Conservation (phyloP, 2,329 filamentous ascomycete genomes). For the Sporothrix euskadiensis region DNA sequence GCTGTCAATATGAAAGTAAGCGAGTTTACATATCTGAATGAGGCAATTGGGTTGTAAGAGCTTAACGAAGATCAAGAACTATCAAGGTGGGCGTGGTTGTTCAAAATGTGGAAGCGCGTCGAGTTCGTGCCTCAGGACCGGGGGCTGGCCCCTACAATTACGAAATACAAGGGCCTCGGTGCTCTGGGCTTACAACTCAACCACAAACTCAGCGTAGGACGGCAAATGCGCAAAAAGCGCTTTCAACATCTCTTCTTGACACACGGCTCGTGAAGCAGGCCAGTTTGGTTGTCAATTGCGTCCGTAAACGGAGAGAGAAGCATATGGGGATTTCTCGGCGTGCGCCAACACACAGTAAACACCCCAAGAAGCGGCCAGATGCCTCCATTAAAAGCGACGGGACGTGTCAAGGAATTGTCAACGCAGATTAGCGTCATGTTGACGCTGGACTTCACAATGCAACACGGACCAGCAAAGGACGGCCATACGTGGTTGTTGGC, state of each 20-base stretch:
- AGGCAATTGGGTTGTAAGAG: not conserved
- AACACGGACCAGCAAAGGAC: constrained; percentile 1
- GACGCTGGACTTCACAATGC: constrained; percentile 1
- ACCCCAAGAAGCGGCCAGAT: constrained; percentile 14
- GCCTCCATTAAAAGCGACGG: constrained; percentile 5
- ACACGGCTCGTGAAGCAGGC: not conserved
- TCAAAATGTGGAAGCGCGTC: not conserved
- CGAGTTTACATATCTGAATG: not conserved
- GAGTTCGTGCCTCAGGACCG: not conserved
- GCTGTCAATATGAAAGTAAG: constrained; percentile 20
- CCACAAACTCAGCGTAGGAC: not conserved
- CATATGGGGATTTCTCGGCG: constrained; percentile 10
- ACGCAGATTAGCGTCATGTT: not conserved
- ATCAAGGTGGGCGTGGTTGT: too few species aligned
- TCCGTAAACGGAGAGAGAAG: not conserved
- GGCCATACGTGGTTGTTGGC: not conserved
- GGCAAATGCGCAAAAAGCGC: not conserved
- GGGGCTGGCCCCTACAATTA: not conserved
- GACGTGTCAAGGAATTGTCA: constrained; percentile 20
- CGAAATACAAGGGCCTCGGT: not conserved
- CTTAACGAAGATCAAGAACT: not conserved
- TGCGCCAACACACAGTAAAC: not conserved
- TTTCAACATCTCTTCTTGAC: not conserved
- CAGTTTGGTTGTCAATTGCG: not conserved
- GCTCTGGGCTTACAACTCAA: not conserved